Conservation (phyloP, 805 yeast genomes). For the Candida multigemmis region DNA sequence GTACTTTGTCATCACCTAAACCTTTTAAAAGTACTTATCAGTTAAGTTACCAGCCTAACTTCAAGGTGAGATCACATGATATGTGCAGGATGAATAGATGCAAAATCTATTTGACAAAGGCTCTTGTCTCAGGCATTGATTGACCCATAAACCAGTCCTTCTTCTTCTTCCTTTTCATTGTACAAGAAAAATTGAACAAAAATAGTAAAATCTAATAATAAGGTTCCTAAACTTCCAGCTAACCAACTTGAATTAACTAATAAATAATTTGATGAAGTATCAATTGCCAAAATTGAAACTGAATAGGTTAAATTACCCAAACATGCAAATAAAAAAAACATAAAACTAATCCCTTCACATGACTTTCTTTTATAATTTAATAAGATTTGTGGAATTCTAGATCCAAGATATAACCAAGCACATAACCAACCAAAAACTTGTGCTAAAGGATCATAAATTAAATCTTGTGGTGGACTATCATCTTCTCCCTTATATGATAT, state of each 20-base stretch:
- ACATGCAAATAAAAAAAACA: conserved; percentile 92
- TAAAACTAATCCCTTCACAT: conserved; percentile 89
- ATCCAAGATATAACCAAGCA: conserved; percentile 71
- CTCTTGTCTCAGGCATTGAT: background rate
- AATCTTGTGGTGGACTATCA: conserved; percentile 26
- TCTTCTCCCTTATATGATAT: conserved; percentile 42
- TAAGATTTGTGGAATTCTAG: conserved; percentile 86
- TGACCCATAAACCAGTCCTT: conserved; percentile 2
- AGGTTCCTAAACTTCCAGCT: conserved; percentile 84
- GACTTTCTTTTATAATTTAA: conserved; percentile 81
- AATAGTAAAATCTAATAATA: conserved; percentile 73
- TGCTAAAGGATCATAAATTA: conserved; percentile 67
- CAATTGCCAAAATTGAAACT: conserved; percentile 70
- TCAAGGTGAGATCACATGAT: too few relatives aligned
- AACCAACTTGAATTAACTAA: conserved; percentile 87
- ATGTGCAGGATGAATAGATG: background rate
- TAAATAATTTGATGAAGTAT: conserved; percentile 59
- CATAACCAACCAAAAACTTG: conserved; percentile 82
- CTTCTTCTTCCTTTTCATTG: conserved; percentile 25
- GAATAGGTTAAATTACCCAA: conserved; percentile 90
- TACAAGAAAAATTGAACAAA: conserved; percentile 82
- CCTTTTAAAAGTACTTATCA: too few relatives aligned
- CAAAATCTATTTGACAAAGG: background rate
- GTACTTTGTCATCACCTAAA: too few relatives aligned
- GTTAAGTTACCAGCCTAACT: too few relatives aligned